Evolutionary conservation across 2,329 filamentous ascomycete genomes (phyloP).

Genomic region (Aspergillus spinulosporus): DNA sequence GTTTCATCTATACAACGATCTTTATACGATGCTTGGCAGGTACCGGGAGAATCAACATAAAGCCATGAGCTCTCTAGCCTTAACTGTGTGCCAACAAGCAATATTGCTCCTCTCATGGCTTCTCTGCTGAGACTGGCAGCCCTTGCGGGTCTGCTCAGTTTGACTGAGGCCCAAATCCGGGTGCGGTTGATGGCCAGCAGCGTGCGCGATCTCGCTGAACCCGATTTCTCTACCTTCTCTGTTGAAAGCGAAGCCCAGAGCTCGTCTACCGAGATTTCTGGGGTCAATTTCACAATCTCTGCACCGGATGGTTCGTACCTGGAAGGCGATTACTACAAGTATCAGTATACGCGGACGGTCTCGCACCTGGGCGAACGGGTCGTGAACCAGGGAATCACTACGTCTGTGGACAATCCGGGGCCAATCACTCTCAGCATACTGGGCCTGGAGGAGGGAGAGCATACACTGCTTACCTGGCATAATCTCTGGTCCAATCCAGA

Average conservation of each 20-base stretch:
- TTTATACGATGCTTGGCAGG: not conserved
- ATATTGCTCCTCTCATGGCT: not conserved
- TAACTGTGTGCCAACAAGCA: no score
- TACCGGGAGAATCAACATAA: not conserved
- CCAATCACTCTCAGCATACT: constrained; percentile 4
- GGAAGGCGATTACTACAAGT: constrained; percentile 16
- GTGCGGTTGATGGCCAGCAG: constrained; percentile 4
- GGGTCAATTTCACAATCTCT: constrained; percentile 2
- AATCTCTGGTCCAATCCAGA: constrained; percentile 11
- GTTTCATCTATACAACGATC: constrained; percentile 1
- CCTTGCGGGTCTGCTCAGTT: not conserved
- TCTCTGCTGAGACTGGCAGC: not conserved
- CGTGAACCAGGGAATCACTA: constrained; percentile 13
- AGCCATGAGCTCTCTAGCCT: not conserved
- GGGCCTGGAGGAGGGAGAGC: constrained; percentile 9
- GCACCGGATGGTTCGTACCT: constrained; percentile 7
- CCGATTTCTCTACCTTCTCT: constrained; percentile 9
- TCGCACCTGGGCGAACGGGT: constrained; percentile 16
- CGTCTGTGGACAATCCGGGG: constrained; percentile 5
- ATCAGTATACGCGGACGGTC: constrained; percentile 12
- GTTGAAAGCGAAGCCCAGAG: constrained; percentile 12
- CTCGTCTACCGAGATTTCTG: not conserved
- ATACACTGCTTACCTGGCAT: constrained; percentile 13
- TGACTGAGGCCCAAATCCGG: constrained; percentile 1
- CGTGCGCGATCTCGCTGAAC: constrained; percentile 7